phyloP scores from a whole-genome alignment of 306 rosid genomes.

The Cicer arietinum region DNA sequence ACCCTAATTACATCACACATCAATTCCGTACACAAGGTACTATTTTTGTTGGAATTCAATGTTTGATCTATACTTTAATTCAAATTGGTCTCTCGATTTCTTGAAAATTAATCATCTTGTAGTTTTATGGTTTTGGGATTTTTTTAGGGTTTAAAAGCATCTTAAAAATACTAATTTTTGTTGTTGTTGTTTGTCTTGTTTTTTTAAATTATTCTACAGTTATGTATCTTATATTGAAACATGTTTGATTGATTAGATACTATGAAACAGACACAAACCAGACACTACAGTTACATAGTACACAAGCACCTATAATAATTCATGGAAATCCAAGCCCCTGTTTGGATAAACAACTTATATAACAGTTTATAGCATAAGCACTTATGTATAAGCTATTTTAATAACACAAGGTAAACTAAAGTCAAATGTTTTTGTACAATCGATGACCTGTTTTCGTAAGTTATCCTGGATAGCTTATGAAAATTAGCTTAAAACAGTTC shows the following conservation, averaged over 20 bases:
- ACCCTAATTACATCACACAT: slow-evolving; percentile 64
- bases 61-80: background rate
- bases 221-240: background rate
- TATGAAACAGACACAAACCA: too few species aligned
- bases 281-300: too few species aligned
- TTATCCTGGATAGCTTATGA: too few species aligned
- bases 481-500: too few species aligned
- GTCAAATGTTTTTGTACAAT: too few species aligned
- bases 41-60: background rate
- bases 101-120: background rate
- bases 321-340: too few species aligned
- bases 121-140: background rate
- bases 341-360: too few species aligned
- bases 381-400: too few species aligned
- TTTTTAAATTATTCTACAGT: background rate
- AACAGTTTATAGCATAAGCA: too few species aligned
- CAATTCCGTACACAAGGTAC: slow-evolving; percentile 70
- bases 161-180: background rate
- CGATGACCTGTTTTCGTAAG: too few species aligned
- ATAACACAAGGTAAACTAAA: too few species aligned
- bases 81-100: background rate
- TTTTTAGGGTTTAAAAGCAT: background rate
- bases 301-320: too few species aligned
- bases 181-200: background rate
- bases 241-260: background rate